These are phyloP conservation scores for Cadophora malorum DNA, from an alignment of 2,329 filamentous ascomycete species.

Conservation along the genomic window DNA sequence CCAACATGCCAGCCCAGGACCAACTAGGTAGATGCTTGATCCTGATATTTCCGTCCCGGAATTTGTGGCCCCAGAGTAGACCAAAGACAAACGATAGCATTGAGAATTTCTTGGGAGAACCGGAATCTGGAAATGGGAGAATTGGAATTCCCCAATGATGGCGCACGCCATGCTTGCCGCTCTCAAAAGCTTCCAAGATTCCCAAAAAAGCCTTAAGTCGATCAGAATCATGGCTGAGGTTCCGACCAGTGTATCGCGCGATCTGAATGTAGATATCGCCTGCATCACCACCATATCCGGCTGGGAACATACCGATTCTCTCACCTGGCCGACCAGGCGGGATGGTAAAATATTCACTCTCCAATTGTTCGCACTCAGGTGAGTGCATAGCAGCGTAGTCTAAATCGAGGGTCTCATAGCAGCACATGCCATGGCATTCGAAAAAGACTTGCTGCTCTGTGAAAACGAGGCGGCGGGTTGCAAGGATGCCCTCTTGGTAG, in stretches of 20 bases:
- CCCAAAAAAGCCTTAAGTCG: slow-evolving; percentile 19
- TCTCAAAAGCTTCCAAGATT: slow-evolving; percentile 14
- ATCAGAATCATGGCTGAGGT: slow-evolving; percentile 3
- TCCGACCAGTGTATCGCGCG: slow-evolving; percentile 5
- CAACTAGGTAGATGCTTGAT: slow-evolving; percentile 3
- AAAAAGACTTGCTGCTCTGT: slow-evolving; percentile 18
- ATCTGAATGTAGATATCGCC: slow-evolving; percentile 13
- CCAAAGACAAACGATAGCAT: background rate
- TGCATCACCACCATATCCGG: background rate
- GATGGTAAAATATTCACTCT: background rate
- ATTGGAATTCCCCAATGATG: slow-evolving; percentile 20
- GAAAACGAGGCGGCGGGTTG: slow-evolving; percentile 15
- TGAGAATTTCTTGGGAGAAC: background rate
- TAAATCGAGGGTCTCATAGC: slow-evolving; percentile 16
- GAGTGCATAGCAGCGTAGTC: slow-evolving; percentile 6
- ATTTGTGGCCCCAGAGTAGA: slow-evolving; percentile 4
- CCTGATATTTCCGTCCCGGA: background rate
- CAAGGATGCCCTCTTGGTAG: slow-evolving; percentile 20
- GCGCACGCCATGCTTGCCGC: background rate
- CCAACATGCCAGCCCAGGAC: slow-evolving; percentile 6
- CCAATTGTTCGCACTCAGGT: background rate
- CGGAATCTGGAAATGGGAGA: background rate
- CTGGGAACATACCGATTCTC: slow-evolving; percentile 17
- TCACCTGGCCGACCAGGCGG: background rate
- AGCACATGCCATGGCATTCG: slow-evolving; percentile 21